Percentiles rank a stretch among this genome's conserved stretches.
Conservation (phyloP, 208 protist genomes). For the Angomonas deanei region DNA sequence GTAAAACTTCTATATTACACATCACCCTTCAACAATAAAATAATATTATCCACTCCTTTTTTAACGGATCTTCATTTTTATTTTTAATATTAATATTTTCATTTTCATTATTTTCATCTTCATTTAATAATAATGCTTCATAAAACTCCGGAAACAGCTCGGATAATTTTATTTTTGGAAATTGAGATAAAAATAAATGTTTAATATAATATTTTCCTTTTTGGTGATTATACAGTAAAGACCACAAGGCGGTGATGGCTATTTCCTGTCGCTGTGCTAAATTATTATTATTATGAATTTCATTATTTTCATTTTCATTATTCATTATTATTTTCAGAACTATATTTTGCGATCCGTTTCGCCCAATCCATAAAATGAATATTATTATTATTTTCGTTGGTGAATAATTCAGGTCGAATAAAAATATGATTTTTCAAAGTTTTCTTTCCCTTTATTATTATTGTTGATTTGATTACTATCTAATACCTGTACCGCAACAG, state of each 20-base stretch:
- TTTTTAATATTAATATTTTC: background rate
- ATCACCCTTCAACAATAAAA: too few relatives aligned
- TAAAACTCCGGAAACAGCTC: background rate
- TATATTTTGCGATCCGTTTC: background rate
- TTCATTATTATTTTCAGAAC: too few relatives aligned
- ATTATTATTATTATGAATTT: background rate
- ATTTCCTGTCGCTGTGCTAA: background rate
- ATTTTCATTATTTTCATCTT: background rate
- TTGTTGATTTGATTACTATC: background rate
- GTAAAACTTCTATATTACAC: too few relatives aligned
- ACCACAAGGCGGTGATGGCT: constrained; percentile 1
- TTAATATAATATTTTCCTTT: background rate
- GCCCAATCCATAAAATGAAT: background rate
- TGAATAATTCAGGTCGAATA: background rate
- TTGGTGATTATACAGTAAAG: background rate
- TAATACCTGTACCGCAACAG: background rate
- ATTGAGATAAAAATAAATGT: background rate
- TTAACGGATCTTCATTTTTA: background rate
- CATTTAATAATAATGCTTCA: background rate
- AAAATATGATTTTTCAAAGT: background rate
- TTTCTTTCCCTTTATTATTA: background rate
- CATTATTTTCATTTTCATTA: background rate
- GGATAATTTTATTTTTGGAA: background rate
- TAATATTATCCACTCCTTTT: too few relatives aligned
- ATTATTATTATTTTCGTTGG: background rate